A percentile compares a stretch with the other conserved stretches of the same genome.
Conservation (phyloP, 2,329 filamentous ascomycete genomes). For the Scedosporium minutisporum region DNA sequence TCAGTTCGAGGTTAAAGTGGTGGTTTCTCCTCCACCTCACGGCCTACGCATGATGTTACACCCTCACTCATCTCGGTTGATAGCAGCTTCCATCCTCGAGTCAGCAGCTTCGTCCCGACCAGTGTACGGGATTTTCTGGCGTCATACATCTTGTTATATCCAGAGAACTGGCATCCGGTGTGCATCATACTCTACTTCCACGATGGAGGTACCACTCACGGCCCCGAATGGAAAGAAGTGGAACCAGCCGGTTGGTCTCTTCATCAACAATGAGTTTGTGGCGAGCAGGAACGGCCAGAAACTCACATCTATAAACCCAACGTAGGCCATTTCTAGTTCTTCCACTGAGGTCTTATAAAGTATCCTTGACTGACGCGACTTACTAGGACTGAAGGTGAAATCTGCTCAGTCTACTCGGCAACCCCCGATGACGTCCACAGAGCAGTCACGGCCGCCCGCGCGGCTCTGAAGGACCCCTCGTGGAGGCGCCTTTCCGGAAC, state of each 20-base stretch:
- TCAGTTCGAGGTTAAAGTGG: no score
- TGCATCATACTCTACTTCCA: neutral
- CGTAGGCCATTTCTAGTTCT: slow-evolving; percentile 29
- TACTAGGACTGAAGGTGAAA: slow-evolving; percentile 49
- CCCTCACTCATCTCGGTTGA: neutral
- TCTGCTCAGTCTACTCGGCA: slow-evolving; percentile 62
- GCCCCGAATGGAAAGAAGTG: slow-evolving; percentile 70
- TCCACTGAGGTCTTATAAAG: neutral
- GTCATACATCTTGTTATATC: neutral
- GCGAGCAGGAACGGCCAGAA: slow-evolving; percentile 54
- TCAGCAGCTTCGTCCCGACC: neutral
- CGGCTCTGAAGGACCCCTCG: slow-evolving; percentile 54
- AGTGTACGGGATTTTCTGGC: neutral
- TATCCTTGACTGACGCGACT: neutral
- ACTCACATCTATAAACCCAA: slow-evolving; percentile 59
- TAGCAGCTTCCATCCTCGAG: neutral
- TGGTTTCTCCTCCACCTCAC: no score
- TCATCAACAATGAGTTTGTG: slow-evolving; percentile 77
- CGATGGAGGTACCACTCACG: slow-evolving; percentile 46
- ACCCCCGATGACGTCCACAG: slow-evolving; percentile 56
- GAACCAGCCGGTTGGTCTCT: slow-evolving; percentile 64
- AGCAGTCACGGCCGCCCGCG: slow-evolving; percentile 60
- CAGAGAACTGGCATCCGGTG: neutral
- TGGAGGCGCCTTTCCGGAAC: slow-evolving; percentile 62
- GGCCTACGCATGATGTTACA: neutral